Base-by-base conservation (phyloP, 495 filamentous ascomycete species). In the Penicillium parvum region DNA sequence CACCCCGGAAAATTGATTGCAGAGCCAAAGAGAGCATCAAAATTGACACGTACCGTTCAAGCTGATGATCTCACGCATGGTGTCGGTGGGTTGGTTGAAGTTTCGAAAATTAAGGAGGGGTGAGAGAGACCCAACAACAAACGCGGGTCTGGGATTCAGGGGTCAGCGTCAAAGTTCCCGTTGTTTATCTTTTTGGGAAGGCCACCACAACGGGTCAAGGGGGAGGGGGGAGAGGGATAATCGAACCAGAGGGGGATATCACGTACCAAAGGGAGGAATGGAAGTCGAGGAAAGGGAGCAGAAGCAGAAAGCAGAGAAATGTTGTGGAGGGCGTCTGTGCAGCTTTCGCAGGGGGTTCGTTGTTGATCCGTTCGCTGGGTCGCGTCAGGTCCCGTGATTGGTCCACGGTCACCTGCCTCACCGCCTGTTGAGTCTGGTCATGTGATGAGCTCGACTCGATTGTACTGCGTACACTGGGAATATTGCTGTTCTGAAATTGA, bases 21-120 rank as follows among this genome's bases (percentile, higher is more conserved):
- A 47, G 8, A 32, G 25, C 22, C 26, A 37, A 5, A 11, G 19
- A 7, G 36, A 44, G 18, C 7, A 19, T 1, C 27, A 27, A 28
- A 5, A 4, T 7, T 11, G 12, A 35, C 26, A 47, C 88, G 60
- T 83, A 96, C 91, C 91, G 81, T 97, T 96, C 82, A 97, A 83
- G 73, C 85, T 90, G 68, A 97, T 96, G 66, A 97, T 90, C 81
- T 97, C 91, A 85, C 91, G 89, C 91, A 97, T 97, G 65, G 55
- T 72, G 76, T 82, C 80, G 60, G 35, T 58, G 52, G 56, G 47
- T 44, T 47, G 53, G 57, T 64, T 63, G 40, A 53, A 56, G 47
- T 50, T 50, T 61, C 41, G 49, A 61, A 66, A 64, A 57, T 54
- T 50, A 61, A 53, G 42, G 53, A 54, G 45, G 55, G 51, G 52